Conservation (phyloP, 2,329 filamentous ascomycete species). For the Cladosporium colombiae region DNA sequence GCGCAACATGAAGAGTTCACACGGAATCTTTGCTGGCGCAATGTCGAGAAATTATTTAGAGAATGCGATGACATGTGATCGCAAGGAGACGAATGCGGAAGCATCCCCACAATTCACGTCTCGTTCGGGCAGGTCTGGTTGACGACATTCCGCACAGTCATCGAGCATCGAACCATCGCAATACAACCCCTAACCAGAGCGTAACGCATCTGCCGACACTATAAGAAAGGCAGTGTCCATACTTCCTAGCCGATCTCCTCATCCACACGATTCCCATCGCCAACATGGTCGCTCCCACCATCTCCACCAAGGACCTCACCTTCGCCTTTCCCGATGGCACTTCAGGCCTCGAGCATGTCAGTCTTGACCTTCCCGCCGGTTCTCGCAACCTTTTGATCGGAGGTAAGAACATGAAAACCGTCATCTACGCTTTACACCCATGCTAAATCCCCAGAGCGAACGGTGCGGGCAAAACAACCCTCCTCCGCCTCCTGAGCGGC, state of each 20-base stretch:
- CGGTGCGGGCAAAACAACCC: slow-evolving; percentile 94
- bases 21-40: not conserved
- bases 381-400: slow-evolving; percentile 91
- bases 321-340: slow-evolving; percentile 88
- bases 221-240: not conserved
- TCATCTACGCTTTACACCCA: slow-evolving; percentile 24
- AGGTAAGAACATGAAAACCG: slow-evolving; percentile 49
- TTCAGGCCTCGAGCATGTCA: slow-evolving; percentile 73
- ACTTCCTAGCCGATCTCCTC: not conserved
- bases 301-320: slow-evolving; percentile 73
- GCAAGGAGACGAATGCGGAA: not conserved
- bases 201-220: not conserved
- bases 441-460: slow-evolving; percentile 62
- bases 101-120: slow-evolving; percentile 1
- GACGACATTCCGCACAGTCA: slow-evolving; percentile 14
- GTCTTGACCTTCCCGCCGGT: slow-evolving; percentile 73
- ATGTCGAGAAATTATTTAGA: not conserved
- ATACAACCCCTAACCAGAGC: not conserved
- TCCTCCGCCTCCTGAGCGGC: slow-evolving; percentile 89
- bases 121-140: not conserved
- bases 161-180: not conserved
- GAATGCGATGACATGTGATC: slow-evolving; percentile 3
- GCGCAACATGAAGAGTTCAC: not conserved
- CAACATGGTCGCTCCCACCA: slow-evolving; percentile 54
- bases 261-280: not conserved